Conservation (phyloP, 345 rosid species). For the Gossypium ekmanianum region DNA sequence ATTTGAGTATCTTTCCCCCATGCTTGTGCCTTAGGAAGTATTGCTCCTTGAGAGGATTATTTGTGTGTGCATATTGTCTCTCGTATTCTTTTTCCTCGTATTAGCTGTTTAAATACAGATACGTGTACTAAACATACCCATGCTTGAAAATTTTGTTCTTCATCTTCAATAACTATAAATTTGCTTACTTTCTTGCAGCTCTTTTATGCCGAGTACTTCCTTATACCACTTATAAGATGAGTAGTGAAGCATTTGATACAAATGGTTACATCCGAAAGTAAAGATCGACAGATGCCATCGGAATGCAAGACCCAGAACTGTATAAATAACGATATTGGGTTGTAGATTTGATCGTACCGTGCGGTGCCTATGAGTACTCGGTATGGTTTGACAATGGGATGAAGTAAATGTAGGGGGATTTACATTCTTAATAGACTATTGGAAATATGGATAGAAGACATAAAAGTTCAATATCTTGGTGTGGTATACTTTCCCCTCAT, state of each 20-base stretch:
- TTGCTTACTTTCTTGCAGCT: constrained; percentile 48
- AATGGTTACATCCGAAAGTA: background rate
- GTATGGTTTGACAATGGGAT: background rate
- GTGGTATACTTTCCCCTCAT: too few relatives aligned
- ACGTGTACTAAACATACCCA: too few relatives aligned
- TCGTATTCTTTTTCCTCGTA: too few relatives aligned
- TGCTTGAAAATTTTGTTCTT: background rate
- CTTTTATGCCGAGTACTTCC: constrained; percentile 87
- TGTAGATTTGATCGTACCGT: background rate
- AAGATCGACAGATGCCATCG: background rate
- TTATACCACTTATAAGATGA: constrained; percentile 79
- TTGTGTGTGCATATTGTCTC: too few relatives aligned
- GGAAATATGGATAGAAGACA: background rate
- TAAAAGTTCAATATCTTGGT: too few relatives aligned
- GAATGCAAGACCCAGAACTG: background rate
- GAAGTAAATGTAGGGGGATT: background rate
- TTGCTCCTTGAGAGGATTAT: too few relatives aligned
- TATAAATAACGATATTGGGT: background rate
- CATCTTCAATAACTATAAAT: background rate
- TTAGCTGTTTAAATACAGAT: too few relatives aligned
- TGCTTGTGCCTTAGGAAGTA: too few relatives aligned
- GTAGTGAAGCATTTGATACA: background rate
- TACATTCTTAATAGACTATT: background rate
- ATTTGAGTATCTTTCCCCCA: too few relatives aligned
- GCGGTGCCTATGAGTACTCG: background rate